Percentiles rank a stretch among this genome's conserved stretches.
phyloP scores from a whole-genome alignment of 75 land plant species.

The Azolla pinnata region DNA sequence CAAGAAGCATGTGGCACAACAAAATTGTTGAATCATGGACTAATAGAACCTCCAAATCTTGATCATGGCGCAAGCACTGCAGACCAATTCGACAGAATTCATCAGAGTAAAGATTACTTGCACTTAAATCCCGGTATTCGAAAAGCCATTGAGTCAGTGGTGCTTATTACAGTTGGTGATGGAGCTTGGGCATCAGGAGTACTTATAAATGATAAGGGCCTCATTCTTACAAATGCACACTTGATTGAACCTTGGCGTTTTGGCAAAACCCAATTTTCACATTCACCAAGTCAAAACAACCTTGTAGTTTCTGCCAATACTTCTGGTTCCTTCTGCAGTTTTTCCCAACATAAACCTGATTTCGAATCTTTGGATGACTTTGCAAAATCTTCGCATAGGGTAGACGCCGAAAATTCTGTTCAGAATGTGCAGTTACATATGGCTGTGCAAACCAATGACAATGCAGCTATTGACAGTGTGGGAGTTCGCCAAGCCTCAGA shows the following conservation, averaged over 20 bases:
- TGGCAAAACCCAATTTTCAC: slow-evolving; percentile 37
- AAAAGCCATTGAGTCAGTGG: slow-evolving; percentile 60
- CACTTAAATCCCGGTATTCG: slow-evolving; percentile 24
- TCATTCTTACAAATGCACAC: slow-evolving; percentile 93
- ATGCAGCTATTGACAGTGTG: slow-evolving; percentile 1
- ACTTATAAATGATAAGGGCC: slow-evolving; percentile 57
- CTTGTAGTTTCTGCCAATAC: not conserved
- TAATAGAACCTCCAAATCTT: not conserved
- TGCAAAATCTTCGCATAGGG: not conserved
- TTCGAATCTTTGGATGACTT: not conserved
- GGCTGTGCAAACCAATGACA: not conserved
- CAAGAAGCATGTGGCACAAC: not conserved
- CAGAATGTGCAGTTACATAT: not conserved
- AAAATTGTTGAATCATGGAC: not conserved
- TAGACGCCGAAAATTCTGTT: not conserved
- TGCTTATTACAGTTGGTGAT: slow-evolving; percentile 66
- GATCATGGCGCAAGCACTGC: too few relatives aligned
- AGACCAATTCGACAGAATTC: not conserved
- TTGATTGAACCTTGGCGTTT: slow-evolving; percentile 92
- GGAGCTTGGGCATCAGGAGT: slow-evolving; percentile 95
- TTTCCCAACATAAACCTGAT: not conserved
- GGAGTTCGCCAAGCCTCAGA: slow-evolving; percentile 5
- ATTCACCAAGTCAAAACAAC: slow-evolving; percentile 1
- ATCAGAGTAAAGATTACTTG: not conserved
- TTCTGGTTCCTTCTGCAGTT: too few relatives aligned